These are phyloP conservation scores for Paraconiothyrium brasiliense DNA, from an alignment of 2,329 filamentous ascomycete species.

Conservation along the genomic window DNA sequence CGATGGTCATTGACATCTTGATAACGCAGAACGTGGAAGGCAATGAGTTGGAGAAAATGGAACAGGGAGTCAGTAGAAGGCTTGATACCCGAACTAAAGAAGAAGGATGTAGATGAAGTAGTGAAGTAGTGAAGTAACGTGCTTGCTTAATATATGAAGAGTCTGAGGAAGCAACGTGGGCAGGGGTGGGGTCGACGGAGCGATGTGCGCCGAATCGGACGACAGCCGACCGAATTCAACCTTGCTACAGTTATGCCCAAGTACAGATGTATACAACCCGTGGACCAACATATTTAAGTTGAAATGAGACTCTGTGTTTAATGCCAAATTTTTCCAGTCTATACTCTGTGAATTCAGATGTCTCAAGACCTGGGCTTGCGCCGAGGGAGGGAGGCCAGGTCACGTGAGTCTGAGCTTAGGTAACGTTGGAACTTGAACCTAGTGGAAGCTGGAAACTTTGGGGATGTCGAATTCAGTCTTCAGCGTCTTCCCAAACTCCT, in stretches of 20 bases:
- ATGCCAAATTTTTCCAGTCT: neutral
- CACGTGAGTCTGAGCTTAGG: neutral
- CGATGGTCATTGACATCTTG: constrained; percentile 48
- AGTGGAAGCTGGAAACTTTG: neutral
- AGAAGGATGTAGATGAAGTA: neutral
- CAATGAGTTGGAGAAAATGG: neutral
- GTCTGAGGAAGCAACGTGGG: neutral
- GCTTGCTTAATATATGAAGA: neutral
- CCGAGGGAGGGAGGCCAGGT: neutral
- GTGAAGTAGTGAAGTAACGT: neutral
- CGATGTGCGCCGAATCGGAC: neutral
- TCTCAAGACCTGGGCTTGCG: neutral
- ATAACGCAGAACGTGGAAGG: constrained; percentile 7
- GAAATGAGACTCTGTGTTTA: neutral
- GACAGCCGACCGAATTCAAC: neutral
- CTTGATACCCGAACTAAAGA: neutral
- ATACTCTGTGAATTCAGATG: neutral
- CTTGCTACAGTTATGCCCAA: neutral
- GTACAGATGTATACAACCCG: neutral
- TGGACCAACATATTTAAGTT: neutral
- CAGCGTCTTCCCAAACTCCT: neutral
- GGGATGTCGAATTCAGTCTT: neutral
- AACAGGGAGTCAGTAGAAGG: neutral
- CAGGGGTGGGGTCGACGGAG: neutral
- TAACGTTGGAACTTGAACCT: neutral